A percentile compares a stretch with the other conserved stretches of the same genome.
These are phyloP conservation scores for Pseudocercospora fijiensis DNA, from an alignment of 2,329 filamentous ascomycete species.

Conservation along the genomic window DNA sequence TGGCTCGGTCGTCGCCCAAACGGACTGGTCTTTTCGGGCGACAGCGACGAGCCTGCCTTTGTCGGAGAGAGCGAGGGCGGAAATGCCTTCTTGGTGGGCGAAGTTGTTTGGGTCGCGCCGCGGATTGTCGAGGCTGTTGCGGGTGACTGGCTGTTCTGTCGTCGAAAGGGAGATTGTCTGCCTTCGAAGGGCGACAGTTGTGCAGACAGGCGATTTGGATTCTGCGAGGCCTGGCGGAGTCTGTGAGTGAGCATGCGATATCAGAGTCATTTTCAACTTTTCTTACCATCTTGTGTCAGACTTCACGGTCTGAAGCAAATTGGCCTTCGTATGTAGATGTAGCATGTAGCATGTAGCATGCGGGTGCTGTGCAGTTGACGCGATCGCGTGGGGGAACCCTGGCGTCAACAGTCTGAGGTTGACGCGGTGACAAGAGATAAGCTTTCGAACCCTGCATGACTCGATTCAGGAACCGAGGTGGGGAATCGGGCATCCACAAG, in stretches of 20 bases:
- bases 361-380: background rate
- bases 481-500: background rate
- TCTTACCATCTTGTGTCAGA: background rate
- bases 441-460: background rate
- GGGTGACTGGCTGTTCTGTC: conserved; percentile 37
- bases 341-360: too few species aligned
- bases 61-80: conserved; percentile 28
- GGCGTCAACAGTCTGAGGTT: background rate
- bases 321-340: too few species aligned
- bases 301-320: background rate
- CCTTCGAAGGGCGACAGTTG: conserved; percentile 27
- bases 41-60: conserved; percentile 27
- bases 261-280: background rate
- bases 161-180: conserved; percentile 38
- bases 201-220: conserved; percentile 15
- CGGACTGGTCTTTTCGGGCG: conserved; percentile 37
- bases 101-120: conserved; percentile 43
- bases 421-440: background rate
- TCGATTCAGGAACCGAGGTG: background rate
- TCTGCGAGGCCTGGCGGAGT: conserved; percentile 9
- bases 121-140: conserved; percentile 29
- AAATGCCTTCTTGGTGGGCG: conserved; percentile 40
- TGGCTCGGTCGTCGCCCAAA: conserved; percentile 40
- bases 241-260: background rate
- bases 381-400: background rate